These are phyloP conservation scores for Puccinia brachypodii DNA, from an alignment of 1,284 basidiomycete species.

Conservation along the genomic window DNA sequence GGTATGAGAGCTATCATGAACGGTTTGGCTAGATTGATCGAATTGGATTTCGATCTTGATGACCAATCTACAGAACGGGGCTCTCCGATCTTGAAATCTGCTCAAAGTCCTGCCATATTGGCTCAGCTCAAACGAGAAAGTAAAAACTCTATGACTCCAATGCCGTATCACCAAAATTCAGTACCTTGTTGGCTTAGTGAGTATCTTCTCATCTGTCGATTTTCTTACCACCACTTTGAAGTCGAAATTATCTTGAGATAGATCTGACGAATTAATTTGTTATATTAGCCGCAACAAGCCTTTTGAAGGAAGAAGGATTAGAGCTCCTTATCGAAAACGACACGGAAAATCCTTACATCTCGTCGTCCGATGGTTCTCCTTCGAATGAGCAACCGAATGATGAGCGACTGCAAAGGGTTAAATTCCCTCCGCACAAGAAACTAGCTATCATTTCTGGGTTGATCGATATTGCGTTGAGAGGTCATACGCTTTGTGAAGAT, in stretches of 20 bases:
- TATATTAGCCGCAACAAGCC: slow-evolving; percentile 25
- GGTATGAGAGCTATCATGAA: slow-evolving; percentile 43
- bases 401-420: slow-evolving; percentile 24
- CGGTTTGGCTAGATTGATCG: slow-evolving; percentile 32
- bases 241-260: background rate
- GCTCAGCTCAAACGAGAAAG: slow-evolving; percentile 40
- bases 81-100: slow-evolving; percentile 15
- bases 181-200: slow-evolving; percentile 40
- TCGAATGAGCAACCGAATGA: background rate
- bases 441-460: slow-evolving; percentile 38
- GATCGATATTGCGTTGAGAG: slow-evolving; percentile 42
- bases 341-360: slow-evolving; percentile 18
- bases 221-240: background rate
- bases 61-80: background rate
- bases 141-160: background rate
- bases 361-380: slow-evolving; percentile 1
- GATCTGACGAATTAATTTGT: background rate
- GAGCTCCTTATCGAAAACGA: background rate
- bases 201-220: background rate
- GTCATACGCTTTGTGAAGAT: slow-evolving; percentile 41
- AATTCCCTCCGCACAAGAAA: slow-evolving; percentile 35
- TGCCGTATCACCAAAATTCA: slow-evolving; percentile 32
- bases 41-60: slow-evolving; percentile 1
- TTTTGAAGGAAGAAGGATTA: slow-evolving; percentile 41
- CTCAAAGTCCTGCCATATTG: slow-evolving; percentile 13